A percentile compares a stretch with the other conserved stretches of the same genome.
Conservation (phyloP, 1,284 basidiomycete species). For the Puccinia novopanici region DNA sequence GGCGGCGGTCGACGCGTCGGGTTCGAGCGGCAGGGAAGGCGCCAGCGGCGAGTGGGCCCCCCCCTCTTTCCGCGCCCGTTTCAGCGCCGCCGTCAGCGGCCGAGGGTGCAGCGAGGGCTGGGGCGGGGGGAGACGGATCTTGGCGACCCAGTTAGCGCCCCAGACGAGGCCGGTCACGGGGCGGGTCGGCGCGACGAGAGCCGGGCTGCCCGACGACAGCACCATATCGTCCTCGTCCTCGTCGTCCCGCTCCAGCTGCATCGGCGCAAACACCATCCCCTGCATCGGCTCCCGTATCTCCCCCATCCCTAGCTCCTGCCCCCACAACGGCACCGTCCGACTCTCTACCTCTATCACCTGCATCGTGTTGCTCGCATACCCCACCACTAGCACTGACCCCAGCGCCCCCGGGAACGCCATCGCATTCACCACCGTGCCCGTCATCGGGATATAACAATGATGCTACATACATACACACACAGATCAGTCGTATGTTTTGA, state of each 20-base stretch:
- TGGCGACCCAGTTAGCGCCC: slow-evolving; percentile 18
- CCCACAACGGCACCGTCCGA: slow-evolving; percentile 19
- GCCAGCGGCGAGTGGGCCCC: no score
- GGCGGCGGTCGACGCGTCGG: no score
- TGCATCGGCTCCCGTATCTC: slow-evolving; percentile 38
- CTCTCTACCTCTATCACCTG: slow-evolving; percentile 42
- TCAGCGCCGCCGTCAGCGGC: background rate
- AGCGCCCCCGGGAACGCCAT: slow-evolving; percentile 26
- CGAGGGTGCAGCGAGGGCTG: background rate
- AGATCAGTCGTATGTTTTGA: background rate
- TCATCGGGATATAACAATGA: slow-evolving; percentile 37
- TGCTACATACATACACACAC: slow-evolving; percentile 19
- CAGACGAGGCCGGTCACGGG: background rate
- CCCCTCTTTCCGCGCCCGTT: no score
- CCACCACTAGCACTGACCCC: slow-evolving; percentile 28
- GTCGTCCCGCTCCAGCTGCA: background rate
- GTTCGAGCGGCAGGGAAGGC: no score
- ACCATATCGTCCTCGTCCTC: background rate
- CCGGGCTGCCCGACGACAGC: background rate
- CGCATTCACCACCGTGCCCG: background rate
- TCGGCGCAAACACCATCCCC: slow-evolving; percentile 36
- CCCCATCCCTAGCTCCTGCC: background rate
- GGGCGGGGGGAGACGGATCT: background rate
- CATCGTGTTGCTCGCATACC: slow-evolving; percentile 32
- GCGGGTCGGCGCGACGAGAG: background rate